Percentiles rank a stretch among this genome's conserved stretches.
phyloP scores from a whole-genome alignment of 2,329 filamentous ascomycete genomes.

The Penicillium brasilianum region DNA sequence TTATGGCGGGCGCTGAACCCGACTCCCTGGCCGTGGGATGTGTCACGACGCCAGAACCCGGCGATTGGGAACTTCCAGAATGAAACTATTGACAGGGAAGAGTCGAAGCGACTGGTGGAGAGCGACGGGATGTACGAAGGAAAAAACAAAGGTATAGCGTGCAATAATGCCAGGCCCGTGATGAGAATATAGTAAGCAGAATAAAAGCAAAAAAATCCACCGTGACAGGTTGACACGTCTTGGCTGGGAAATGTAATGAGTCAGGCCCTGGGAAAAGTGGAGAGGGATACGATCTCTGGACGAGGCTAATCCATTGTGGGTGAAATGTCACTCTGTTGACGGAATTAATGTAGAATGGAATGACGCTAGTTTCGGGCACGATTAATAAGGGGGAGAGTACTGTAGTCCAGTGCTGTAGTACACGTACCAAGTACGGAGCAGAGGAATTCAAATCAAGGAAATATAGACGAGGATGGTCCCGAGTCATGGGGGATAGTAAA shows the following conservation, averaged over 20 bases:
- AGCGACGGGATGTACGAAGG: neutral
- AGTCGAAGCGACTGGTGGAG: neutral
- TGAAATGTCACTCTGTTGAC: neutral
- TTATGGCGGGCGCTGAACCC: constrained; percentile 7
- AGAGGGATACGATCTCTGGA: neutral
- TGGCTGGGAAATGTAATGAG: neutral
- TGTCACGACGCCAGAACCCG: constrained; percentile 12
- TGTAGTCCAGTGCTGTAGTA: neutral
- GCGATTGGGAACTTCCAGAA: constrained; percentile 12
- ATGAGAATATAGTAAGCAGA: neutral
- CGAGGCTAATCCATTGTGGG: constrained; percentile 5
- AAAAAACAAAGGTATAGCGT: neutral
- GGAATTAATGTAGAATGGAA: no score
- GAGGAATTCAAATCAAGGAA: neutral
- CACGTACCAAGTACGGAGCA: neutral
- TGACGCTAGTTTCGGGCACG: neutral
- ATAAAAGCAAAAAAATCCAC: constrained; percentile 5
- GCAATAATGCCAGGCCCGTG: neutral
- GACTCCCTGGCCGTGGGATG: constrained; percentile 18
- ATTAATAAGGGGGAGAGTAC: neutral
- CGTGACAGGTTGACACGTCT: constrained; percentile 14
- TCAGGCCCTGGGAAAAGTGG: constrained; percentile 8
- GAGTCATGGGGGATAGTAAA: neutral
- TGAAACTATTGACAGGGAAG: constrained; percentile 10
- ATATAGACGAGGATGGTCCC: neutral